Evolutionary conservation across 441 rosid genomes (phyloP).

Genomic region (Cnidoscolus chayamansa): DNA sequence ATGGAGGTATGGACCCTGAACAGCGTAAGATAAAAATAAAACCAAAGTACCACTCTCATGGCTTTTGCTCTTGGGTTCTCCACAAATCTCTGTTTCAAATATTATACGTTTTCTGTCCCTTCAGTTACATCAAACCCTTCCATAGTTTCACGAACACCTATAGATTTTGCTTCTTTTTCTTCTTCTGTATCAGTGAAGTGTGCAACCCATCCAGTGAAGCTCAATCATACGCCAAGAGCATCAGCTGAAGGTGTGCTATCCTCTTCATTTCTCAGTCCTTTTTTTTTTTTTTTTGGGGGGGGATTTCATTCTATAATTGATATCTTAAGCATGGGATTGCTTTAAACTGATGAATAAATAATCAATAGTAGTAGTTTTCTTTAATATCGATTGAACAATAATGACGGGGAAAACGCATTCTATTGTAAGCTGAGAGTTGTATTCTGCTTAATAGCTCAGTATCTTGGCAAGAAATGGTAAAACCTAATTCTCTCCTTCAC

Average conservation of each 20-base stretch:
- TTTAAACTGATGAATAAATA: no score
- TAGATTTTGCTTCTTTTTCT: not conserved
- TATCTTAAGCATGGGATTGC: not conserved
- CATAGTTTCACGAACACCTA: constrained; percentile 10
- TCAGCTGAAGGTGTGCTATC: constrained; percentile 38
- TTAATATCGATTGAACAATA: no score
- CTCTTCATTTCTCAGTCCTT: not conserved
- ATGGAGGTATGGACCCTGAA: not conserved
- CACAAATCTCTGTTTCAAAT: constrained; percentile 13
- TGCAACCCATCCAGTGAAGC: constrained; percentile 23
- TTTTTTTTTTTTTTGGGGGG: no score
- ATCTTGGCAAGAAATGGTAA: not conserved
- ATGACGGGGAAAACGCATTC: no score
- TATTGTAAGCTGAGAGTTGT: not conserved
- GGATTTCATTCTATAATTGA: not conserved
- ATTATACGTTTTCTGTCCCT: constrained; percentile 19
- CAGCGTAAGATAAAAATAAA: not conserved
- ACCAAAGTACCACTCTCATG: constrained; percentile 23
- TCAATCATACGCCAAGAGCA: constrained; percentile 29
- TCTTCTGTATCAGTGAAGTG: constrained; percentile 18
- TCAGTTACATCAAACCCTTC: constrained; percentile 22
- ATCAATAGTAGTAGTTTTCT: no score
- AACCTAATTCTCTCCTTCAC: not conserved
- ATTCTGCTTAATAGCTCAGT: not conserved
- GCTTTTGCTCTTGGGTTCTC: constrained; percentile 28